Evolutionary conservation across 176 grass and related monocot species (phyloP).

Genomic region (Ensete ventricosum): DNA sequence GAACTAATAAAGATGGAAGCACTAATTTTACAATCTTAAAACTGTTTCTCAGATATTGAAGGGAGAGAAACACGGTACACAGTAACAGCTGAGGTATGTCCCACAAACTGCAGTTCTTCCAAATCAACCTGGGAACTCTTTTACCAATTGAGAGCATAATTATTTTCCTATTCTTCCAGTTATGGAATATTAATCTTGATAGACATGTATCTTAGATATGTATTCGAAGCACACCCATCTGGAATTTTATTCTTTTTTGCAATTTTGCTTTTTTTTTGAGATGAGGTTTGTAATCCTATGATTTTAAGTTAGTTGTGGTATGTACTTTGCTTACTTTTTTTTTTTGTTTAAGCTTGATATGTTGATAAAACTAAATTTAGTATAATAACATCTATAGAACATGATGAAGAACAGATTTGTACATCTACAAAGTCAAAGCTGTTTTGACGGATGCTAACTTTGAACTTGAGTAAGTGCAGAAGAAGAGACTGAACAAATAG

Average conservation of each 20-base stretch:
- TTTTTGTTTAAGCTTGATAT: no score
- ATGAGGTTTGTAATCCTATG: background rate
- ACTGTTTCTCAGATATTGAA: background rate
- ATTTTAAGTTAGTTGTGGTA: no score
- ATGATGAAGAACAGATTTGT: no score
- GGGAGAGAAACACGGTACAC: conserved; percentile 5
- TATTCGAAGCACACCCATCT: background rate
- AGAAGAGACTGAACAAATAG: no score
- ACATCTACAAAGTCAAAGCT: no score
- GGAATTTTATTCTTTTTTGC: background rate
- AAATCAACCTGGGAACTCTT: background rate
- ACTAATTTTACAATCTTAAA: background rate
- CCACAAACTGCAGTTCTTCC: background rate
- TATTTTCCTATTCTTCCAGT: background rate
- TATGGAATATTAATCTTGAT: background rate
- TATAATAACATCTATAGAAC: no score
- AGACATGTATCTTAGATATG: background rate
- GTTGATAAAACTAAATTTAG: no score
- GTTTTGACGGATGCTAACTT: no score
- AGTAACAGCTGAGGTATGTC: conserved; percentile 13
- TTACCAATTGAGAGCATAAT: background rate
- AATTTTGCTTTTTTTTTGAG: background rate
- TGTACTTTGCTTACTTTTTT: no score
- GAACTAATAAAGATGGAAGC: background rate
- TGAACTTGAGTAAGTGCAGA: no score